phyloP scores from a whole-genome alignment of 371 early-diverging fungal genomes.

The Syncephalastrum sp. region DNA sequence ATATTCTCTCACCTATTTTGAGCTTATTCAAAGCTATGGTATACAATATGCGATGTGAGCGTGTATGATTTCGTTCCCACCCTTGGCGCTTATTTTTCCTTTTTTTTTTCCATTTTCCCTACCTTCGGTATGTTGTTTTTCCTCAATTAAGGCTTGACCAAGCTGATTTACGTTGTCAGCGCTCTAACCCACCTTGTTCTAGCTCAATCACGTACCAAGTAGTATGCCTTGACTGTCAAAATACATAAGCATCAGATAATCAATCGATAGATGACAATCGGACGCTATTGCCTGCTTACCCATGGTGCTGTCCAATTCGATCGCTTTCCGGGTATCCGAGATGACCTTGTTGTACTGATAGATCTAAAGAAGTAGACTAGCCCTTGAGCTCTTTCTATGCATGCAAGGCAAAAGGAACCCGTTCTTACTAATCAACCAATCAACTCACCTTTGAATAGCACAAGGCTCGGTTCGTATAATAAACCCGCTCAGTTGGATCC shows the following conservation, averaged over 20 bases:
- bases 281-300: conserved; percentile 27
- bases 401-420: not conserved
- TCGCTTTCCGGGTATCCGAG: conserved; percentile 65
- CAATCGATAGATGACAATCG: not conserved
- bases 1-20: conserved; percentile 43
- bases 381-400: too few relatives aligned
- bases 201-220: conserved; percentile 42
- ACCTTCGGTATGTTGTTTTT: conserved; percentile 49
- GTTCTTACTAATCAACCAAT: not conserved
- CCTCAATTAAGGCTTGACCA: conserved; percentile 59
- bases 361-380: conserved; percentile 27
- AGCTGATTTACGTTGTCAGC: conserved; percentile 30
- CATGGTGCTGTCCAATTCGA: conserved; percentile 66
- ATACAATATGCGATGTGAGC: conserved; percentile 1
- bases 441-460: conserved; percentile 63
- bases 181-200: conserved; percentile 1
- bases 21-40: conserved; percentile 50
- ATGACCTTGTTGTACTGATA: conserved; percentile 59
- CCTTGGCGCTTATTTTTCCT: not conserved
- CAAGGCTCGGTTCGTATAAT: conserved; percentile 80
- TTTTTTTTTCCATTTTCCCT: not conserved
- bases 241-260: not conserved
- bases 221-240: conserved; percentile 66
- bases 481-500: conserved; percentile 60
- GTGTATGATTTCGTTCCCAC: not conserved